Conservation (phyloP, 1,284 basidiomycete genomes). For the Calocybe gambosa region DNA sequence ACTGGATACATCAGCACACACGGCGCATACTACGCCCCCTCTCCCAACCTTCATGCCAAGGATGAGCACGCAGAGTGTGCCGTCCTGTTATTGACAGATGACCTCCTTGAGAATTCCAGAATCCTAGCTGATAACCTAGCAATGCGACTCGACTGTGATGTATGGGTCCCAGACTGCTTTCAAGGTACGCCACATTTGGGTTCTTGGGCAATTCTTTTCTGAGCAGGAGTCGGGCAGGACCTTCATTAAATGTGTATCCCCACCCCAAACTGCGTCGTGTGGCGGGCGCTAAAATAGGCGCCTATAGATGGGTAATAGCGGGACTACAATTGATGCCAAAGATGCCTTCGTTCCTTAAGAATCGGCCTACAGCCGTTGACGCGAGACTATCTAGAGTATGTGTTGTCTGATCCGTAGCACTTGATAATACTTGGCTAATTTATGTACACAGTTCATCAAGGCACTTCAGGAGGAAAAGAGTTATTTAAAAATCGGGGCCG, state of each 20-base stretch:
- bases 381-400: conserved; percentile 18
- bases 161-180: conserved; percentile 57
- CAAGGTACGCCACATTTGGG: conserved; percentile 26
- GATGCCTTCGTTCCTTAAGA: conserved; percentile 29
- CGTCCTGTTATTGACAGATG: conserved; percentile 54
- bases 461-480: conserved; percentile 44
- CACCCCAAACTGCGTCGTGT: background rate
- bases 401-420: background rate
- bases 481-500: conserved; percentile 53
- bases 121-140: conserved; percentile 59
- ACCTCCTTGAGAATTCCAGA: conserved; percentile 49
- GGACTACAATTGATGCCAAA: conserved; percentile 24
- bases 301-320: conserved; percentile 7
- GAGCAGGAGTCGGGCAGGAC: conserved; percentile 3
- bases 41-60: conserved; percentile 16
- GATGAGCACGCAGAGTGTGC: conserved; percentile 27
- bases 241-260: conserved; percentile 1
- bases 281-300: background rate
- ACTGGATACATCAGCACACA: conserved; percentile 29
- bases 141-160: conserved; percentile 46
- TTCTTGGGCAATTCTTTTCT: conserved; percentile 15
- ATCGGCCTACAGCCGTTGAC: conserved; percentile 36
- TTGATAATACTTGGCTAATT: background rate
- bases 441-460: conserved; percentile 37
- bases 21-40: conserved; percentile 39